Conservation (phyloP, 192 early-diverging fungal genomes). For the Coemansia sp. region DNA sequence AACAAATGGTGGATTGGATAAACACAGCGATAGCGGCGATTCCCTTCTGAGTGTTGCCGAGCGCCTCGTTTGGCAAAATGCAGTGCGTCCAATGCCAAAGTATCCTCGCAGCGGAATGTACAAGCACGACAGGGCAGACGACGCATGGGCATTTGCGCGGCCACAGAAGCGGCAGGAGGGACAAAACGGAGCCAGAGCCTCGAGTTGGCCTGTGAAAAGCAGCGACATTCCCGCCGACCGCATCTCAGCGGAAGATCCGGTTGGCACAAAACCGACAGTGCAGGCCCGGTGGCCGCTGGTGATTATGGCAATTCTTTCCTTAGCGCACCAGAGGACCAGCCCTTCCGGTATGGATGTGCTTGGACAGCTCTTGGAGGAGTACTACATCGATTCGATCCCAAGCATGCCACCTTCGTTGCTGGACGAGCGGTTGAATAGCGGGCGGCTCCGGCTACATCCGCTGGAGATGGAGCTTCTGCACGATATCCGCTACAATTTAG, state of each 20-base stretch:
- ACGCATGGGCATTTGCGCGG: slow-evolving; percentile 42
- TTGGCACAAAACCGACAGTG: not conserved
- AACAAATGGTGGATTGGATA: not conserved
- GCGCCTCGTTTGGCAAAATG: slow-evolving; percentile 51
- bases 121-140: slow-evolving; percentile 24
- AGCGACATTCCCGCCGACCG: not conserved
- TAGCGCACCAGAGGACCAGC: slow-evolving; percentile 4
- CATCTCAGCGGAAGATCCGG: not conserved
- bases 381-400: slow-evolving; percentile 39
- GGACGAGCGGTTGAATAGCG: slow-evolving; percentile 29
- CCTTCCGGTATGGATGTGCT: slow-evolving; percentile 17
- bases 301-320: slow-evolving; percentile 18
- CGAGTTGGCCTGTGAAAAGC: not conserved
- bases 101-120: slow-evolving; percentile 45
- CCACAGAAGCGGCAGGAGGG: not conserved
- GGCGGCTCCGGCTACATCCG: slow-evolving; percentile 25
- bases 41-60: slow-evolving; percentile 17
- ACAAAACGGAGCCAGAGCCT: not conserved
- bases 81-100: slow-evolving; percentile 40
- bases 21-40: not conserved
- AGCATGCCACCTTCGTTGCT: slow-evolving; percentile 35
- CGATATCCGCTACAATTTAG: slow-evolving; percentile 32
- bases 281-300: slow-evolving; percentile 17
- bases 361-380: slow-evolving; percentile 38
- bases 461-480: slow-evolving; percentile 47